Conservation (phyloP, 2,329 filamentous ascomycete species). For the Fusarium armeniacum region DNA sequence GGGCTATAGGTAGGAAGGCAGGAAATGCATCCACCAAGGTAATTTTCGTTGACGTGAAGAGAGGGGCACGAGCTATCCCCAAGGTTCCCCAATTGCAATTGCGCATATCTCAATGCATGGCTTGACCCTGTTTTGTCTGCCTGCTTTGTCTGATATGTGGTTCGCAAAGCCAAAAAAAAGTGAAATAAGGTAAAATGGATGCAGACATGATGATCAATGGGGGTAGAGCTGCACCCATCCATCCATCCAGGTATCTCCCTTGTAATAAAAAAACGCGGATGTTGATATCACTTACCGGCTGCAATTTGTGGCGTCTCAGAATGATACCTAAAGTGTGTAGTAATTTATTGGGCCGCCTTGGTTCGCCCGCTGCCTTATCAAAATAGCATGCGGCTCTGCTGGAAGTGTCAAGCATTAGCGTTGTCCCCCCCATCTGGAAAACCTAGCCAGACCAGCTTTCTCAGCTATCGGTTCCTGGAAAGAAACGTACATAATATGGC, state of each 20-base stretch:
- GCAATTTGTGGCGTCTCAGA: neutral
- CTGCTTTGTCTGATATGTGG: neutral
- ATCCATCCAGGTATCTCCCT: neutral
- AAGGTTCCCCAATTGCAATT: too few species aligned
- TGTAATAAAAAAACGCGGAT: neutral
- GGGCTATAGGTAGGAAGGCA: neutral
- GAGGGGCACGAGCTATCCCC: too few species aligned
- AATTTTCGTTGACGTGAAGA: too few species aligned
- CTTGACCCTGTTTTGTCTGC: too few species aligned
- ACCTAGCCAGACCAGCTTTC: neutral
- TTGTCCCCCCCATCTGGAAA: neutral
- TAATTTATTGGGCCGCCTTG: slow-evolving; percentile 4
- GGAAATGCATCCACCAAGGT: too few species aligned
- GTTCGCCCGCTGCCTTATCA: slow-evolving; percentile 17
- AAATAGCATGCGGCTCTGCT: slow-evolving; percentile 21
- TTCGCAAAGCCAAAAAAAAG: slow-evolving; percentile 9
- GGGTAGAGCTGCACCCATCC: neutral
- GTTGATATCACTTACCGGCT: neutral
- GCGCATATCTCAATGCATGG: too few species aligned
- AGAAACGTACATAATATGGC: slow-evolving; percentile 2
- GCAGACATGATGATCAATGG: neutral
- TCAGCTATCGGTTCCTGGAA: neutral
- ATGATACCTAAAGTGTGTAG: neutral
- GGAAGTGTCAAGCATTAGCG: neutral
- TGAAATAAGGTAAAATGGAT: neutral